phyloP scores from a whole-genome alignment of 345 rosid genomes.

The Gossypium ekmanianum region DNA sequence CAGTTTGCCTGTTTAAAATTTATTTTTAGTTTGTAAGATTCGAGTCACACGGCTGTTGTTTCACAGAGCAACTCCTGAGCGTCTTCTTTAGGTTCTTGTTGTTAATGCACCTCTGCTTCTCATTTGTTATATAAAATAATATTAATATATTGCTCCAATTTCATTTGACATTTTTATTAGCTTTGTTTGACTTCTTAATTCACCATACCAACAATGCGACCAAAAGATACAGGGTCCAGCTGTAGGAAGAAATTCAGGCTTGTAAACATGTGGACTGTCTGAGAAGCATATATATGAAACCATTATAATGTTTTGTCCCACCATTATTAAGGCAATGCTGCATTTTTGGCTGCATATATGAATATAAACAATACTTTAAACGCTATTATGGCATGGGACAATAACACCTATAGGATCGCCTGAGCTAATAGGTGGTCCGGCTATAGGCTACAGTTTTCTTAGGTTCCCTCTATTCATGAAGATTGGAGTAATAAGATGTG shows the following conservation, averaged over 20 bases:
- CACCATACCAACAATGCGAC: too few species aligned
- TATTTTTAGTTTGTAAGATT: slow-evolving; percentile 5
- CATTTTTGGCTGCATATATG: background rate
- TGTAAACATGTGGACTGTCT: slow-evolving; percentile 11
- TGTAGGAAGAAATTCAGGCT: background rate
- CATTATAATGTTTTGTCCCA: background rate
- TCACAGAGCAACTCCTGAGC: background rate
- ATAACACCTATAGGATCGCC: too few species aligned
- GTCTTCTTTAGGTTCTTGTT: background rate
- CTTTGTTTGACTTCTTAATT: background rate
- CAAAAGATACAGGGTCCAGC: too few species aligned
- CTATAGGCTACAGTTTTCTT: too few species aligned
- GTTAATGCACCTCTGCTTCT: background rate
- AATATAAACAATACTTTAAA: too few species aligned
- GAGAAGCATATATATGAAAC: background rate
- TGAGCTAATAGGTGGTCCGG: too few species aligned
- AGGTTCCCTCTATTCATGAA: background rate
- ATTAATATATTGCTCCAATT: background rate
- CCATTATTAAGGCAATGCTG: background rate
- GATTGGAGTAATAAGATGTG: background rate
- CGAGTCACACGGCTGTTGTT: background rate
- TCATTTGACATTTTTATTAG: background rate
- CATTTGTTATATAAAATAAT: background rate
- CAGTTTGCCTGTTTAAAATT: slow-evolving; percentile 5
- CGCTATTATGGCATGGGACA: too few species aligned